Evolutionary conservation across 345 rosid species (phyloP), one percentile per base, ranked within the genome.

Genomic region (Dimocarpus longan): DNA sequence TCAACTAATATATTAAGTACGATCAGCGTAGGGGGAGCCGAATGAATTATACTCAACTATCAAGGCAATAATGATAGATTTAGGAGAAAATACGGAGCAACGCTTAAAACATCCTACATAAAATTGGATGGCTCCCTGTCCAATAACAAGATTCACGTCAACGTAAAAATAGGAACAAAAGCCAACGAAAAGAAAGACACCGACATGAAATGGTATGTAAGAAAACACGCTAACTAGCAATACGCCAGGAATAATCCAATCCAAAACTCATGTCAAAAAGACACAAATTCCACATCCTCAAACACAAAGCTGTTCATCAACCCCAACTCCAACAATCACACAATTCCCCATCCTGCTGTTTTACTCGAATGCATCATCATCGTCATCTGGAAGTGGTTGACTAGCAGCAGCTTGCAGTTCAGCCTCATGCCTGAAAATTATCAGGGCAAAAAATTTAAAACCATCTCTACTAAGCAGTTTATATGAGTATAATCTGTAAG

Each of bases 351-450:
- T 76, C 24, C 11, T 19, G 24, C 66, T 22, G 54, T 10, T 68
- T 68, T 57, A 86, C 66, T 86, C 89, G 3, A 86, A 84, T 10
- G 86, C 37, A 4, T 86, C 89, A 15, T 86, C 89, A 32, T 86
- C 89, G 1, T 86, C 79, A 40, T 76, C 79, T 15, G 79, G 89
- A 28, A 86, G 87, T 19, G 89, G 89, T 67, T 86, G 89, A 72
- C 72, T 71, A 9, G 87, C 89, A 40, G 89, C 89, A 15, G 75
- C 70, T n/a, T 73, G 76, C 18, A 86, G 87, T 42, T 86, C 89
- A 6, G 82, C 84, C 76, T 86, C 89, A 13, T 86, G 87, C 57
- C 89, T 86, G 80, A 8, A 15, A 78, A 80, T 24, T 6, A 59
- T 28, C 56, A 42, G 18, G 39, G 54, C 77, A n/a, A 59, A 6